Conservation (phyloP, 495 filamentous ascomycete genomes). For the Podospora pseudocomata region DNA sequence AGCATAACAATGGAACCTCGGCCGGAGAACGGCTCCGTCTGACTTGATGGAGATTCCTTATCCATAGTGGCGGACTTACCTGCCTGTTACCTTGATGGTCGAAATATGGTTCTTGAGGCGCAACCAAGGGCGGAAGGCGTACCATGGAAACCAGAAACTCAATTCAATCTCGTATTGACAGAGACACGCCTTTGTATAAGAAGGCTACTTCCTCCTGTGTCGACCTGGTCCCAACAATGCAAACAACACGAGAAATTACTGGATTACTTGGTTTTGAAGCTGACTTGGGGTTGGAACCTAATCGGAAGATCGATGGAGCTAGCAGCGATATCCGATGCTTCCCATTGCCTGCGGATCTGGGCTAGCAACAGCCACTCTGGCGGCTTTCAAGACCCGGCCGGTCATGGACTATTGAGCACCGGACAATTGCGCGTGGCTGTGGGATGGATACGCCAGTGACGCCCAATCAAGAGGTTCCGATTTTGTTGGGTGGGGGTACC, state of each 20-base stretch:
- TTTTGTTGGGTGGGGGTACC: background rate
- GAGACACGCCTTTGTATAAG: background rate
- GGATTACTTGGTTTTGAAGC: background rate
- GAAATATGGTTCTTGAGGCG: background rate
- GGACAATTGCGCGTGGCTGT: background rate
- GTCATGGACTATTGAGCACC: background rate
- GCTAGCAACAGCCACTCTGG: conserved; percentile 17
- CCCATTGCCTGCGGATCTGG: background rate
- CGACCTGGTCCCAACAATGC: background rate
- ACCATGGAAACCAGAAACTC: background rate
- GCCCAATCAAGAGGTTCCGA: background rate
- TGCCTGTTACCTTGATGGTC: background rate
- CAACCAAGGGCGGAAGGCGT: background rate
- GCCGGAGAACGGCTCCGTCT: background rate
- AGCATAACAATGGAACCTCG: background rate
- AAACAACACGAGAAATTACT: background rate
- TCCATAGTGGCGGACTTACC: background rate
- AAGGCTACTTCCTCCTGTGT: background rate
- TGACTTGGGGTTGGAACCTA: background rate
- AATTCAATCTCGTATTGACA: background rate
- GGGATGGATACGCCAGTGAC: background rate
- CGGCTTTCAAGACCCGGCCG: background rate
- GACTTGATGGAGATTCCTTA: background rate
- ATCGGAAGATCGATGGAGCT: background rate
- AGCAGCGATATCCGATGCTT: background rate